These are phyloP conservation scores for Fusarium sp. DNA, from an alignment of 2,329 filamentous ascomycete species.

Conservation along the genomic window DNA sequence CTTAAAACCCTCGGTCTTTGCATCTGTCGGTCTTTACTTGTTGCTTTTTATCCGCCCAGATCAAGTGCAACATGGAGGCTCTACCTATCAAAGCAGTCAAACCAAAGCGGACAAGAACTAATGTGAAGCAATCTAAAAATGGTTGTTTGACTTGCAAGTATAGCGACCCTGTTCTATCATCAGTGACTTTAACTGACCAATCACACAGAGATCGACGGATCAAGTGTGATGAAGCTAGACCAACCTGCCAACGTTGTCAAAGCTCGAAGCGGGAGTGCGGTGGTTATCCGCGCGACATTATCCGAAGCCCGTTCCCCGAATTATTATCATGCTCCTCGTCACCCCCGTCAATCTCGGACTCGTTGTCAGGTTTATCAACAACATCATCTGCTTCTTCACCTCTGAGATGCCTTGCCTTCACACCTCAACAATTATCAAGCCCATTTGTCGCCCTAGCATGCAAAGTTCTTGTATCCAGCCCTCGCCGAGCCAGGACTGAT, in stretches of 20 bases:
- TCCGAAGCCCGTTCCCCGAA: neutral
- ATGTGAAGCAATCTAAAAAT: constrained; percentile 42
- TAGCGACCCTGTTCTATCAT: neutral
- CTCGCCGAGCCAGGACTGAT: constrained; percentile 28
- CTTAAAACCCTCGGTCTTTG: constrained; percentile 28
- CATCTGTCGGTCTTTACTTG: constrained; percentile 15
- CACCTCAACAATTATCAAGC: neutral
- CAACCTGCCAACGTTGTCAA: constrained; percentile 31
- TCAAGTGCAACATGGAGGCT: constrained; percentile 1
- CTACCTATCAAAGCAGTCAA: neutral
- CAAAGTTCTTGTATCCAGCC: constrained; percentile 22
- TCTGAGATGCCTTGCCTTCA: neutral
- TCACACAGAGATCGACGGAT: constrained; percentile 32
- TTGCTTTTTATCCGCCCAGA: too few species aligned
- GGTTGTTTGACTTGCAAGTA: constrained; percentile 46
- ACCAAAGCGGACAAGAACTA: constrained; percentile 37
- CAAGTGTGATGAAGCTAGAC: constrained; percentile 41
- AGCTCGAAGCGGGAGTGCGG: constrained; percentile 24
- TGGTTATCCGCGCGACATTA: constrained; percentile 29
- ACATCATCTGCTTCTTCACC: neutral
- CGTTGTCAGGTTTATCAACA: neutral
- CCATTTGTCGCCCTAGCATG: constrained; percentile 29
- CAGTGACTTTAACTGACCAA: constrained; percentile 6
- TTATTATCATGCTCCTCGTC: neutral
- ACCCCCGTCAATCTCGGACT: neutral